Conservation (phyloP, 805 yeast genomes). For the Lachancea lanzarotensis region DNA sequence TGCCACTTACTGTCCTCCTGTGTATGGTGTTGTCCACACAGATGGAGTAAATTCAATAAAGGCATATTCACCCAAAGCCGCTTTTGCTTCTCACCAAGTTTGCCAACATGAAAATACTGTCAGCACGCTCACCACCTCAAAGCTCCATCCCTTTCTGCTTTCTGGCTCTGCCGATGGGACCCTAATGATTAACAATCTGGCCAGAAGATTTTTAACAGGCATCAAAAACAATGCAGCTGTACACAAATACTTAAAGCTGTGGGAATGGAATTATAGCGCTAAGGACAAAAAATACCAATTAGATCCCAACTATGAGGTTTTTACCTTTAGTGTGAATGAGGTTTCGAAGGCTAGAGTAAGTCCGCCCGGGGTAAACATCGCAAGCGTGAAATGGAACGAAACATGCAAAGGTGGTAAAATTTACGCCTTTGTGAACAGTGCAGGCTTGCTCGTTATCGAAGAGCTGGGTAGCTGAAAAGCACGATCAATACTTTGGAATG, state of each 20-base stretch:
- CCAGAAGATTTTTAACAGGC: constrained; percentile 34
- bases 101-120: constrained; percentile 38
- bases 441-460: constrained; percentile 30
- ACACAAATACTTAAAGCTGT: constrained; percentile 30
- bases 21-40: constrained; percentile 35
- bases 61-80: constrained; percentile 34
- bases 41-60: constrained; percentile 39
- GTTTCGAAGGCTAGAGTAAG: constrained; percentile 32
- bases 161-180: constrained; percentile 48
- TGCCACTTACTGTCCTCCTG: constrained; percentile 28
- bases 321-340: constrained; percentile 27
- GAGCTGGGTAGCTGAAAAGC: constrained; percentile 11
- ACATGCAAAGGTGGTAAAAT: constrained; percentile 37
- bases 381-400: constrained; percentile 55
- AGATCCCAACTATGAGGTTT: constrained; percentile 36
- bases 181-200: constrained; percentile 36
- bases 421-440: constrained; percentile 35
- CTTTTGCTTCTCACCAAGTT: constrained; percentile 30
- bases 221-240: constrained; percentile 26
- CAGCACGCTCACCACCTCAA: constrained; percentile 36
- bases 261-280: constrained; percentile 38
- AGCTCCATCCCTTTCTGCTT: constrained; percentile 41
- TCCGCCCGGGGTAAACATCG: constrained; percentile 46
- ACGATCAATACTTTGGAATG: constrained; percentile 57
- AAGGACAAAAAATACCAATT: constrained; percentile 35